Evolutionary conservation across 2,329 filamentous ascomycete genomes (phyloP), one percentile per base, ranked within the genome.

Genomic region (Incumbomyces delicatus): DNA sequence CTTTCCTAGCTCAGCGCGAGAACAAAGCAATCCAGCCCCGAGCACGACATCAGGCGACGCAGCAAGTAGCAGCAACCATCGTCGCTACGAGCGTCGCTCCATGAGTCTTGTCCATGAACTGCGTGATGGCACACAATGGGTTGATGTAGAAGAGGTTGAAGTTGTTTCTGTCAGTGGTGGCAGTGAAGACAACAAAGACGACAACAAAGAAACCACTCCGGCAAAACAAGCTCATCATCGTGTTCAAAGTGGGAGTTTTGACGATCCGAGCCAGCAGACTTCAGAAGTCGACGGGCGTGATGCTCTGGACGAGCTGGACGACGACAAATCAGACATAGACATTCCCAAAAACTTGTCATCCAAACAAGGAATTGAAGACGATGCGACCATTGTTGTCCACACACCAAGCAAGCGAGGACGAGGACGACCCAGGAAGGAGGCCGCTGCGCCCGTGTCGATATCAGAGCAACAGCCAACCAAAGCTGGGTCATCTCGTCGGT

Each of bases 51-150:
- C 22, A 27, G 22, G 3, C 27, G 17, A 30, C 6, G 20, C 22
- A n/a, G 22, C 17, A n/a, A 41, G 16, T 14, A 29, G 16, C 16
- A 44, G 14, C 20, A 34, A 30, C 31, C n/a, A 32, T 33, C 22
- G 37, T 16, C n/a, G 33, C 22, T 17, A 41, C 18, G 33, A 40
- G 8, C 31, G 41, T 20, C 35, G 20, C 29, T 48, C 41, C 6
- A 34, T 20, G 18, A 41, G 46, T 40, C 27, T 56, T 27, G 47
- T 58, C n/a, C 56, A 58, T 46, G 56, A 58, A 35, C 40, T 58
- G 44, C 43, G 56, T 7, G 56, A 57, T 41, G 56, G 56, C 7
- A 58, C 53, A 14, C 50, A 40, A 44, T 58, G 55, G 45, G 48
- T 56, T 12, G 56, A 58, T 41, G 49, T 50, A n/a, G 44, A 49